These are phyloP conservation scores for Macaranga tanarius DNA, from an alignment of 441 rosid genomes.

Conservation along the genomic window DNA sequence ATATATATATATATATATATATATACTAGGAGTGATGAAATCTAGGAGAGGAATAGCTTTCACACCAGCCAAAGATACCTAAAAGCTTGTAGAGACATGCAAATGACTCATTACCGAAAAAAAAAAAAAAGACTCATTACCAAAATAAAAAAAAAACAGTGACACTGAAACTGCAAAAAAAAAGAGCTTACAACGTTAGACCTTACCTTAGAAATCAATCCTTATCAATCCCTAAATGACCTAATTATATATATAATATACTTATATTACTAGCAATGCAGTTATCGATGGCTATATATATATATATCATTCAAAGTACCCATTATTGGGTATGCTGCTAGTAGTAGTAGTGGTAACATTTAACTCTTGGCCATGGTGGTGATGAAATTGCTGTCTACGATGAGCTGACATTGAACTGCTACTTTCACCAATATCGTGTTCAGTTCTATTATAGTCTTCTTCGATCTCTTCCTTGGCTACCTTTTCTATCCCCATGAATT, in stretches of 20 bases:
- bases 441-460: slow-evolving; percentile 37
- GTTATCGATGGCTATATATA: neutral
- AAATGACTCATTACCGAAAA: no score
- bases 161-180: neutral
- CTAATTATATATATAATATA: neutral
- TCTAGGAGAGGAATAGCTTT: neutral
- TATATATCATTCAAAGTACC: slow-evolving; percentile 23
- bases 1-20: slow-evolving; percentile 1
- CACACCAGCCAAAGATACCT: neutral
- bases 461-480: slow-evolving; percentile 62
- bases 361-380: slow-evolving; percentile 38
- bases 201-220: slow-evolving; percentile 16
- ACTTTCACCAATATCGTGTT: slow-evolving; percentile 53
- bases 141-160: neutral
- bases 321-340: slow-evolving; percentile 27
- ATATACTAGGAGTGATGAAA: neutral
- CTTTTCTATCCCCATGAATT: slow-evolving; percentile 37
- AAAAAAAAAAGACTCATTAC: no score
- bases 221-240: neutral
- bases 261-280: neutral
- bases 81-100: neutral
- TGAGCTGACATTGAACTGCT: slow-evolving; percentile 50
- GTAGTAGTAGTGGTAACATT: slow-evolving; percentile 17
- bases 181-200: slow-evolving; percentile 12
- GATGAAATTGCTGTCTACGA: slow-evolving; percentile 38